Percentiles rank a stretch among this genome's conserved stretches.
Evolutionary conservation across 495 filamentous ascomycete species (phyloP).

Genomic region (Penicillium chermesinum): DNA sequence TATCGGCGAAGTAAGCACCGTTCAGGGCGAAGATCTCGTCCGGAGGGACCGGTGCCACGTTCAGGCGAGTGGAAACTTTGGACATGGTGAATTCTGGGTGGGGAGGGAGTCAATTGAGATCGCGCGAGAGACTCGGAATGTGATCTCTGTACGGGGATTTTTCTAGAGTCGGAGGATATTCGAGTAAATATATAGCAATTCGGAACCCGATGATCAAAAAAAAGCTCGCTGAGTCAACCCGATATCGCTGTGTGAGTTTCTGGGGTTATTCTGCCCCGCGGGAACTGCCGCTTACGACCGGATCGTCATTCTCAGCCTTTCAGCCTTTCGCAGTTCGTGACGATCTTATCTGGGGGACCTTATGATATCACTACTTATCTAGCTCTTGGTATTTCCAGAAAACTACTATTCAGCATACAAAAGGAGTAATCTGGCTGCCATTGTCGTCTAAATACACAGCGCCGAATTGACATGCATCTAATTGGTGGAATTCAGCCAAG

Average conservation of each 20-base stretch:
- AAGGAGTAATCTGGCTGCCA: no score
- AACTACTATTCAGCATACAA: no score
- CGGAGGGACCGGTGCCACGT: constrained; percentile 37
- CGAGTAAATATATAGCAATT: not conserved
- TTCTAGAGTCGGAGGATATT: not conserved
- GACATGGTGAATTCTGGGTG: constrained; percentile 24
- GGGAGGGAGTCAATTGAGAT: constrained; percentile 2
- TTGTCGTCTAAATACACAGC: no score
- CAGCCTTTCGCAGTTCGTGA: no score
- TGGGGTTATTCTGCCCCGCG: constrained; percentile 18
- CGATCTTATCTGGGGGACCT: not conserved
- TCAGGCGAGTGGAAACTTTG: constrained; percentile 26
- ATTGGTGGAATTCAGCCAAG: no score
- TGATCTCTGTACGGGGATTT: not conserved
- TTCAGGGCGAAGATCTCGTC: constrained; percentile 48
- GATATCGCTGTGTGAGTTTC: constrained; percentile 24
- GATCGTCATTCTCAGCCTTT: constrained; percentile 5
- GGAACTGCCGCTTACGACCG: constrained; percentile 27
- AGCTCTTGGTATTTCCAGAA: no score
- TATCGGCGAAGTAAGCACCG: constrained; percentile 37
- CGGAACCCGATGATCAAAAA: not conserved
- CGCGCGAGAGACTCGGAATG: no score
- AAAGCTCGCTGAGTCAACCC: constrained; percentile 26
- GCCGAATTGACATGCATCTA: no score
- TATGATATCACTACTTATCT: no score